These are phyloP conservation scores for Pseudocercospora fijiensis DNA, from an alignment of 2,329 filamentous ascomycete genomes.

Conservation along the genomic window DNA sequence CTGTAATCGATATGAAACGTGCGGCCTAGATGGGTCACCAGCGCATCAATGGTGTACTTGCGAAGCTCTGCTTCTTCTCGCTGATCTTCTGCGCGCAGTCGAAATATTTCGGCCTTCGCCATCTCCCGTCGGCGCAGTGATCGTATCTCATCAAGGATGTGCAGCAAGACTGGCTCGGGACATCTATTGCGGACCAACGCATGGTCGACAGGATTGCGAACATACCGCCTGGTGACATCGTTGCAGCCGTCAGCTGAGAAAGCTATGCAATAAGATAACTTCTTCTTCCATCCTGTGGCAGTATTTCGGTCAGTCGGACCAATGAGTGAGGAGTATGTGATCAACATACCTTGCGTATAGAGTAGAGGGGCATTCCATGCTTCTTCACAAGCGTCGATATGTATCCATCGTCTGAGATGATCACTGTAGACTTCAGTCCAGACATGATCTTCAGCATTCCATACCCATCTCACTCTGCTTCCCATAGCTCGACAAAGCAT, in stretches of 20 bases:
- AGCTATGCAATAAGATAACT: slow-evolving; percentile 94
- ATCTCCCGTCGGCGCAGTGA: slow-evolving; percentile 77
- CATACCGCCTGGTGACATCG: slow-evolving; percentile 64
- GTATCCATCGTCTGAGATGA: slow-evolving; percentile 88
- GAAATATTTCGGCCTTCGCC: slow-evolving; percentile 78
- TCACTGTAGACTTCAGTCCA: slow-evolving; percentile 98
- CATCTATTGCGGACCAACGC: slow-evolving; percentile 72
- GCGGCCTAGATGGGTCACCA: slow-evolving; percentile 69
- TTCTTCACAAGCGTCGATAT: slow-evolving; percentile 92
- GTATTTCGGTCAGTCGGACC: neutral
- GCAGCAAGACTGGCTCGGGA: slow-evolving; percentile 84
- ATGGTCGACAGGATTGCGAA: slow-evolving; percentile 64
- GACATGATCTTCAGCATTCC: slow-evolving; percentile 95
- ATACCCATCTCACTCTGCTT: slow-evolving; percentile 90
- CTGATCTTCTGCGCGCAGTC: slow-evolving; percentile 75
- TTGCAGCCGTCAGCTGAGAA: slow-evolving; percentile 84
- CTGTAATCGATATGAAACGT: slow-evolving; percentile 26
- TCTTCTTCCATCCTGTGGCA: slow-evolving; percentile 76
- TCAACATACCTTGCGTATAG: slow-evolving; percentile 71
- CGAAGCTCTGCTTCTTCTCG: slow-evolving; percentile 73
- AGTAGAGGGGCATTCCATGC: slow-evolving; percentile 91
- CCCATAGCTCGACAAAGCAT: slow-evolving; percentile 95
- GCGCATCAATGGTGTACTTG: slow-evolving; percentile 68
- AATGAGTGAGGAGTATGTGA: neutral
- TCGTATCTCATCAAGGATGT: slow-evolving; percentile 89